Conservation (phyloP, 2,329 filamentous ascomycete genomes). For the Bisporella sp. region DNA sequence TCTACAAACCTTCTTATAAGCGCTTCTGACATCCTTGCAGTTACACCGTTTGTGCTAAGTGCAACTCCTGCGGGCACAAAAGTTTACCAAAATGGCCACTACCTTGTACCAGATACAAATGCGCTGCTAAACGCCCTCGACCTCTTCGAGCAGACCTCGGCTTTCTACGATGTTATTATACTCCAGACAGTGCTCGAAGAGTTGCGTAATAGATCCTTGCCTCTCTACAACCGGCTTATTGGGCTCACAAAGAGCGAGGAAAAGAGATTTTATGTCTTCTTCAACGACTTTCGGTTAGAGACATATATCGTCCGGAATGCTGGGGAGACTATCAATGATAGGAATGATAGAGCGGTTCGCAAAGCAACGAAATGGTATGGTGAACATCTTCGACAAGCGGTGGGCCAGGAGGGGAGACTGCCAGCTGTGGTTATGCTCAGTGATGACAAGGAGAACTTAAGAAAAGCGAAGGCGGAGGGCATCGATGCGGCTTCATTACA, state of each 20-base stretch:
- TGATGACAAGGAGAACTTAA: conserved; percentile 82
- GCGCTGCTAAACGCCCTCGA: conserved; percentile 95
- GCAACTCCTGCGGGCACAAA: conserved; percentile 81
- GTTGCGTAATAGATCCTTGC: conserved; percentile 85
- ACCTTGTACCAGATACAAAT: conserved; percentile 93
- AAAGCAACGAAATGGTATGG: conserved; percentile 85
- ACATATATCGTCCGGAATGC: conserved; percentile 71
- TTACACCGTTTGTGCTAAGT: conserved; percentile 78
- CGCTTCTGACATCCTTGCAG: conserved; percentile 35
- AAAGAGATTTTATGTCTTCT: conserved; percentile 97
- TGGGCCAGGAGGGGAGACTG: conserved; percentile 43
- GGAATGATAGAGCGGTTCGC: conserved; percentile 89
- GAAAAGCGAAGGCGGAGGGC: conserved; percentile 70
- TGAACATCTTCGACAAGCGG: conserved; percentile 64
- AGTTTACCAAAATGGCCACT: conserved; percentile 79
- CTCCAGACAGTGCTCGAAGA: conserved; percentile 96
- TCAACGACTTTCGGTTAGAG: conserved; percentile 95
- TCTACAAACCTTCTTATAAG: conserved; percentile 2
- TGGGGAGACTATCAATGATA: conserved; percentile 89
- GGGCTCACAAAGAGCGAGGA: conserved; percentile 90
- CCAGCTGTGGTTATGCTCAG: conserved; percentile 89
- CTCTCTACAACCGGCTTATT: conserved; percentile 89
- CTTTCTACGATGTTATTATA: conserved; percentile 95
- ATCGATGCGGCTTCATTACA: conserved; percentile 62
- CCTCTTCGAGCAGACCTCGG: conserved; percentile 83